These are phyloP conservation scores for Catharanthus roseus DNA, from an alignment of 257 asterid genomes.

Conservation along the genomic window DNA sequence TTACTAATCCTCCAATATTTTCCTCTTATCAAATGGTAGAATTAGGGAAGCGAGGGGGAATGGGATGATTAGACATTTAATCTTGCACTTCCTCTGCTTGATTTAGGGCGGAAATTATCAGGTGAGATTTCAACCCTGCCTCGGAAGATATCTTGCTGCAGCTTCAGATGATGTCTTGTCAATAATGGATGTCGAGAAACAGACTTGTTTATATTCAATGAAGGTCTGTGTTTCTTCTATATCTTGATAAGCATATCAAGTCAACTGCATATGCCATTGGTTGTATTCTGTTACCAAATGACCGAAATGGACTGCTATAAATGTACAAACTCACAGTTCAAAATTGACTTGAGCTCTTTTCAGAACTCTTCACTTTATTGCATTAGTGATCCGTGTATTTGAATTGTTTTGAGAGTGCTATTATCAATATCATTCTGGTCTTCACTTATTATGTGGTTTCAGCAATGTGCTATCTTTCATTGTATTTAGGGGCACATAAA, in stretches of 20 bases:
- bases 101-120: conserved; percentile 76
- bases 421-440: neutral
- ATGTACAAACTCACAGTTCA: neutral
- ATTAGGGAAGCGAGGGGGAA: neutral
- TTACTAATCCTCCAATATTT: too few relatives aligned
- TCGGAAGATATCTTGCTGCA: conserved; percentile 89
- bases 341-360: too few relatives aligned
- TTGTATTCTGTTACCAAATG: neutral
- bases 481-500: conserved; percentile 65
- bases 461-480: neutral
- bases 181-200: conserved; percentile 75
- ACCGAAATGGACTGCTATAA: neutral
- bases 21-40: neutral
- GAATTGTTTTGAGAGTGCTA: neutral
- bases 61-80: neutral
- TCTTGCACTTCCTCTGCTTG: conserved; percentile 18
- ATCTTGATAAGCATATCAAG: neutral
- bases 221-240: conserved; percentile 40
- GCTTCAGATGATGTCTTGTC: conserved; percentile 89
- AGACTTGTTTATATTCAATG: conserved; percentile 64
- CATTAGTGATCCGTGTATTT: neutral
- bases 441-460: neutral
- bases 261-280: neutral
- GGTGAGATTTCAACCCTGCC: conserved; percentile 93
- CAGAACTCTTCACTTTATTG: too few relatives aligned